A percentile compares a stretch with the other conserved stretches of the same genome.
Evolutionary conservation across 2,329 filamentous ascomycete species (phyloP).

Genomic region (Colletotrichum costaricense): DNA sequence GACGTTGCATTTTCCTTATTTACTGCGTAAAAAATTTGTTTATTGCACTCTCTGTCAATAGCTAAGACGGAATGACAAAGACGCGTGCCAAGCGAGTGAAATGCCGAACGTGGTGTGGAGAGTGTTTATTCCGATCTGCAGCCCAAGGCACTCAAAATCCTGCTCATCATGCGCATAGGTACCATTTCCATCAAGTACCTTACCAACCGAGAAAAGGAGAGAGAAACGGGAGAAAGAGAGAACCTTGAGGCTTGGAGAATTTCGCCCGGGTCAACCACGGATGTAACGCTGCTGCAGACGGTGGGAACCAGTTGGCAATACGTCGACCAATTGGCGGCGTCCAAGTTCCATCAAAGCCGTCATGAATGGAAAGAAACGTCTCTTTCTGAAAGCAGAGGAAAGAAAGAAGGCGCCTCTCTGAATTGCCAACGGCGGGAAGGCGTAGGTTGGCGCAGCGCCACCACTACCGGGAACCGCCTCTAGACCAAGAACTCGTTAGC

Average conservation of each 20-base stretch:
- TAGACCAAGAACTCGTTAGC: conserved; percentile 5
- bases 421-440: conserved; percentile 20
- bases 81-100: conserved; percentile 10
- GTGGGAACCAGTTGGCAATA: not conserved
- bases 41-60: not conserved
- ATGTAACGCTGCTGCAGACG: conserved; percentile 9
- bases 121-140: conserved; percentile 30
- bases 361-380: not conserved
- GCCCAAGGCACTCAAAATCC: not conserved
- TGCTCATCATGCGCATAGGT: not conserved
- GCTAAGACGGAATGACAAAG: not conserved
- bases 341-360: not conserved
- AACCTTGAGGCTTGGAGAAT: not conserved
- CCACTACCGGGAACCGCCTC: not conserved
- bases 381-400: no score
- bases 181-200: no score
- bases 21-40: not conserved
- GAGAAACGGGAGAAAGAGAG: not conserved
- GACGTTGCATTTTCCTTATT: conserved; percentile 8
- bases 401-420: not conserved
- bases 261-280: conserved; percentile 1
- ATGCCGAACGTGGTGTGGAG: conserved; percentile 14
- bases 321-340: not conserved
- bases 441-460: conserved; percentile 24
- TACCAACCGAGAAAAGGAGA: not conserved